A percentile compares a stretch with the other conserved stretches of the same genome.
phyloP scores from a whole-genome alignment of 2,329 filamentous ascomycete genomes.

The Hymenoscyphus infarciens region DNA sequence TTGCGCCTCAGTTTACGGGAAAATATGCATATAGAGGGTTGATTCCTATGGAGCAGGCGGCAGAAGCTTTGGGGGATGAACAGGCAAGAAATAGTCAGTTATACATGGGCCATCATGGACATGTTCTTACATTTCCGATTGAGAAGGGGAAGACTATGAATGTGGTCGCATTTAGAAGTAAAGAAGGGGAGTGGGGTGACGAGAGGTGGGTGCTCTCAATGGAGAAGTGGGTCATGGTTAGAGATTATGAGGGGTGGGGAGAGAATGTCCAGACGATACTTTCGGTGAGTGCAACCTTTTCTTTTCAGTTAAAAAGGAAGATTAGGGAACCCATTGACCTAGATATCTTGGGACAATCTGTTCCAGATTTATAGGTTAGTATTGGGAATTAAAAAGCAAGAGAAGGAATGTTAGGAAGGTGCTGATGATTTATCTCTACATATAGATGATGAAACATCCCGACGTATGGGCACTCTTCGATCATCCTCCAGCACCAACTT shows the following conservation, averaged over 20 bases:
- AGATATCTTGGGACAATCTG: no score
- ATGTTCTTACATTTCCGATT: conserved; percentile 60
- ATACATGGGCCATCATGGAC: conserved; percentile 48
- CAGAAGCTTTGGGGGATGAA: conserved; percentile 46
- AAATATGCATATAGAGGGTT: conserved; percentile 62
- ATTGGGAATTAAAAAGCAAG: neutral
- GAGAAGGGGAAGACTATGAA: conserved; percentile 55
- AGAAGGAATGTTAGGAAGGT: neutral
- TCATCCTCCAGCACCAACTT: conserved; percentile 41
- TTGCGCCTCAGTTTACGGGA: conserved; percentile 44
- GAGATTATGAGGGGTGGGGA: conserved; percentile 40
- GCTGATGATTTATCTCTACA: conserved; percentile 21
- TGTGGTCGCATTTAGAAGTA: conserved; percentile 37
- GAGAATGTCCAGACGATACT: conserved; percentile 37
- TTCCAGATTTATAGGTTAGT: no score
- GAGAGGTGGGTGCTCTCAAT: conserved; percentile 40
- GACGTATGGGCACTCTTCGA: conserved; percentile 48
- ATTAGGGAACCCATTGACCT: neutral
- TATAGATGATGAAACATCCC: conserved; percentile 43
- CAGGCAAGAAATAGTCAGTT: conserved; percentile 48
- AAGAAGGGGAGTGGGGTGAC: conserved; percentile 37
- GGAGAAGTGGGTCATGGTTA: conserved; percentile 37
- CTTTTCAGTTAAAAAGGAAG: neutral
- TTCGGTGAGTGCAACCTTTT: conserved; percentile 21
- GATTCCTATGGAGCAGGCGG: conserved; percentile 54